Percentiles rank a stretch among this genome's conserved stretches.
These are phyloP conservation scores for Leishmania mexicana DNA, from an alignment of 208 protist genomes.

Conservation along the genomic window DNA sequence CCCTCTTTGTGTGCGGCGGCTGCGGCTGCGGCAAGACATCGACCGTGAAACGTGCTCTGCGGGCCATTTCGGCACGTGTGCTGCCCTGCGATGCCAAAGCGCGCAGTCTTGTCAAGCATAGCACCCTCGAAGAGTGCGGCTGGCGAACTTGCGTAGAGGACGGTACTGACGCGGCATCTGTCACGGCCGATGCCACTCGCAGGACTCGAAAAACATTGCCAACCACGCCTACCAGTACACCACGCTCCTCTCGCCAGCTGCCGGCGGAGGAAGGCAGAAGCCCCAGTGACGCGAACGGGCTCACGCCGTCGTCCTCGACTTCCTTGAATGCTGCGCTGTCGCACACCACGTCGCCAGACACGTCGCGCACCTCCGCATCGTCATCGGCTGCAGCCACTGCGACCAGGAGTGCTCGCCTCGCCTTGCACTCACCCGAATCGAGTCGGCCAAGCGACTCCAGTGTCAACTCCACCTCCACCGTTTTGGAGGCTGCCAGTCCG, in stretches of 20 bases:
- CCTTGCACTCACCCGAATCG: conserved; percentile 8
- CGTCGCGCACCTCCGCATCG: background rate
- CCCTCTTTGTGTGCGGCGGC: conserved; percentile 84
- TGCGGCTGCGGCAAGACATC: conserved; percentile 88
- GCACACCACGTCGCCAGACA: conserved; percentile 15
- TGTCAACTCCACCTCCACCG: conserved; percentile 24
- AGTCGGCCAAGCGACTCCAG: conserved; percentile 19
- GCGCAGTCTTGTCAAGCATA: conserved; percentile 25
- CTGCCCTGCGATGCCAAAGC: conserved; percentile 54
- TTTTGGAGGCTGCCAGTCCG: conserved; percentile 17
- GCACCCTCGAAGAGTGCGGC: conserved; percentile 24
- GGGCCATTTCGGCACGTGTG: conserved; percentile 47
- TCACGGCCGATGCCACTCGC: background rate
- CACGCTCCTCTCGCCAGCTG: conserved; percentile 1
- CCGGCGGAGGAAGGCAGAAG: background rate
- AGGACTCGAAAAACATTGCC: background rate
- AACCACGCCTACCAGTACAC: background rate
- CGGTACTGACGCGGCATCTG: background rate
- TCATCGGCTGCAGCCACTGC: background rate
- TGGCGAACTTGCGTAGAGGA: conserved; percentile 1
- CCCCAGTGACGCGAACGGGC: background rate
- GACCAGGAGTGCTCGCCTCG: background rate
- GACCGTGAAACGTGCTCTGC: conserved; percentile 72
- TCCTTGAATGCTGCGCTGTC: conserved; percentile 7
- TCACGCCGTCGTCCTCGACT: background rate